Base-by-base conservation (phyloP, 2,329 filamentous ascomycete species). In the Aureobasidium sp. region DNA sequence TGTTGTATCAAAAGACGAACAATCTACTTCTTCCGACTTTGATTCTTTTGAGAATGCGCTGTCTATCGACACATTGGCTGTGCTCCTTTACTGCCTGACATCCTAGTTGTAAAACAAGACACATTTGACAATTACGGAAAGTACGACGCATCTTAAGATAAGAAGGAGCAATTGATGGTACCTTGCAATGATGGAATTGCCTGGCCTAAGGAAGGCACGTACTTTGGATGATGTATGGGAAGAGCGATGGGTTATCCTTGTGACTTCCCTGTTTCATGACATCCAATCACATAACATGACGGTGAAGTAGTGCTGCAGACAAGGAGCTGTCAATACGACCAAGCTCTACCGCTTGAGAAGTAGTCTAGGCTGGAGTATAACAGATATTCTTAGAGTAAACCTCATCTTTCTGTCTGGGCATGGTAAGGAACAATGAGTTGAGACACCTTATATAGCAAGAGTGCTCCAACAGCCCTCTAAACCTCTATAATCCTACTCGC, bases 401-500 rank as follows among this genome's bases (percentile, higher is more conserved):
- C 36, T 39, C 36, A 39, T 15, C 34, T 1, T 27, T 16, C 13
- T 15, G 6, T 8, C 5, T 6, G 3, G 27, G 1, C 5, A 7
- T 30, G 2, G 4, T 1, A 5, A 5, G 6, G 3, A 10, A 16
- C 8, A n/a, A 11, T 29, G 16, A 15, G 1, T n/a, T 9, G 25
- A 30, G 9, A 30, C 45, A 16, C 29, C 45, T n/a, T 16, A n/a
- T 48, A 30, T 6, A 37, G 34, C 13, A 37, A 37, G 34, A 15
- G 15, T 15, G 3, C n/a, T 15, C 10, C 45, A 4, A 45, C 11
- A 29, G 13, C 11, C 11, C 27, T 5, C 39, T 16, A 10, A 3
- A 21, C 8, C 11, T 15, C 30, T 10, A 21, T 7, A 16, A 29
- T 9, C 27, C 37, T 57, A 64, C 21, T 65, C 61, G 42, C 66